A percentile compares a stretch with the other conserved stretches of the same genome.
Conservation (phyloP, 2,329 filamentous ascomycete species). For the Alternaria burnsii region DNA sequence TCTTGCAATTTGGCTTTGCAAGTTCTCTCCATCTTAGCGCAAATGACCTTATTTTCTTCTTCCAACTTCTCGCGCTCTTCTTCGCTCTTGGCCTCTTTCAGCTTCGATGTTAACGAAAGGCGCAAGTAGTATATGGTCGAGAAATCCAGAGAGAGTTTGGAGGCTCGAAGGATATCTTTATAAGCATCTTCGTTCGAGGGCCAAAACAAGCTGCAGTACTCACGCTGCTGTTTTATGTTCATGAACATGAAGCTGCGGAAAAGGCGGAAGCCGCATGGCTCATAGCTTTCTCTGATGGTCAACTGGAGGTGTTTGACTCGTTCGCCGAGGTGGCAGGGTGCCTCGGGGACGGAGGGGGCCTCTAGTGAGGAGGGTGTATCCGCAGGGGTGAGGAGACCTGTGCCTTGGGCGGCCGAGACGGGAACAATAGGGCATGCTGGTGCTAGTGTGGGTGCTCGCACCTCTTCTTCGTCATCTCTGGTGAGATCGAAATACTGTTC, state of each 20-base stretch:
- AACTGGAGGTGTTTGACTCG: background rate
- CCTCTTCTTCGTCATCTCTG: background rate
- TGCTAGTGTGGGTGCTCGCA: background rate
- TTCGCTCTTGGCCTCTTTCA: background rate
- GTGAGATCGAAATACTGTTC: background rate
- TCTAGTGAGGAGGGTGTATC: background rate
- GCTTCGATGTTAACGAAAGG: background rate
- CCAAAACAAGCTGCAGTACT: constrained; percentile 2
- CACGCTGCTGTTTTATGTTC: background rate
- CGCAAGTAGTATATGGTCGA: background rate
- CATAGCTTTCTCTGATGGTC: background rate
- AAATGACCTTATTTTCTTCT: background rate
- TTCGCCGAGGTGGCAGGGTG: background rate
- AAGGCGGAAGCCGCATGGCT: background rate
- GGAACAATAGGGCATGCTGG: background rate
- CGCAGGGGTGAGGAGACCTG: background rate
- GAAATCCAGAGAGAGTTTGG: background rate
- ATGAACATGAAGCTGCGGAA: background rate
- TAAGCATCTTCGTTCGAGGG: constrained; percentile 4
- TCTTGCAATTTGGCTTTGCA: background rate
- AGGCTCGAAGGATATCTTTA: background rate
- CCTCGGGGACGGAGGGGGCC: background rate
- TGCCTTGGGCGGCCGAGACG: background rate
- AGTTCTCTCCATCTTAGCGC: background rate
- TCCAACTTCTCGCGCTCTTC: background rate